Evolutionary conservation across 257 asterid species (phyloP).

Genomic region (Solanum virginianum): DNA sequence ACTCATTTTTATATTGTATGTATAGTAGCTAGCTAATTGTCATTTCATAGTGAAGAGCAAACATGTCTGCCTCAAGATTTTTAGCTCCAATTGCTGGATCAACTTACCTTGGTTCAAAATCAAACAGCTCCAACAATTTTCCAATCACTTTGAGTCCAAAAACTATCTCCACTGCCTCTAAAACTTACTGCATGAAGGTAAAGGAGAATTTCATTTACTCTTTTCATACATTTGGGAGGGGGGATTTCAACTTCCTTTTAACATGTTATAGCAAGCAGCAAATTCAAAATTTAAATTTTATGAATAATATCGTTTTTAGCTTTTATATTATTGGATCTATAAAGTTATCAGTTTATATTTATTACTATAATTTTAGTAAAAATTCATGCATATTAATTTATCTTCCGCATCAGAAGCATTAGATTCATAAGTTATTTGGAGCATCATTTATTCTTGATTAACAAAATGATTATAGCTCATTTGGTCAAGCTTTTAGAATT

Average conservation of each 20-base stretch:
- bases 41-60: neutral
- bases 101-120: slow-evolving; percentile 3
- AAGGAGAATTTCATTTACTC: neutral
- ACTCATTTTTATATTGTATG: neutral
- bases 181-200: slow-evolving; percentile 37
- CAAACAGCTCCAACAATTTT: slow-evolving; percentile 2
- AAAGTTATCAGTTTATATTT: neutral
- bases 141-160: slow-evolving; percentile 18
- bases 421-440: neutral
- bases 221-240: neutral
- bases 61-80: slow-evolving; percentile 25
- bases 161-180: slow-evolving; percentile 26
- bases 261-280: neutral
- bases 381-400: neutral
- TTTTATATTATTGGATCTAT: neutral
- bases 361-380: neutral
- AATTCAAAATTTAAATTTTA: no score
- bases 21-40: neutral
- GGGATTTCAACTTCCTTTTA: no score
- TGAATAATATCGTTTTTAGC: no score
- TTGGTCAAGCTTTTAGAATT: neutral
- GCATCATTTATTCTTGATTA: neutral
- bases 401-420: neutral
- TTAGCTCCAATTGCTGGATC: slow-evolving; percentile 16
- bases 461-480: neutral